phyloP scores from a whole-genome alignment of 2,329 filamentous ascomycete genomes.

The Aspergillus sp. region DNA sequence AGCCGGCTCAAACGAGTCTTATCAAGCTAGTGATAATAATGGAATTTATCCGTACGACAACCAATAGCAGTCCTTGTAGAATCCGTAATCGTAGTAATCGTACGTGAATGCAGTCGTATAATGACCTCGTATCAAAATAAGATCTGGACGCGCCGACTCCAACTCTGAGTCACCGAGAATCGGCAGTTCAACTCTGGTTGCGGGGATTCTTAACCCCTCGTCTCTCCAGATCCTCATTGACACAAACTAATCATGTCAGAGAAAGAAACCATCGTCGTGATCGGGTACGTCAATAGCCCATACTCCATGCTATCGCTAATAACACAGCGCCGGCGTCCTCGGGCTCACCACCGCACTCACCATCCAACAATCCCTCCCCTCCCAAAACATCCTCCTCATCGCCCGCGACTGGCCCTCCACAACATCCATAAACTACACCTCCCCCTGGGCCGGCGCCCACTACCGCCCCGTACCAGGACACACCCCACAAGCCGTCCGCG shows the following conservation, averaged over 20 bases:
- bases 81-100: neutral
- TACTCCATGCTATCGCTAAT: slow-evolving; percentile 1
- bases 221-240: neutral
- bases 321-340: slow-evolving; percentile 39
- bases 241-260: slow-evolving; percentile 20
- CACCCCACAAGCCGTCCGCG: slow-evolving; percentile 34
- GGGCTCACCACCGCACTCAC: slow-evolving; percentile 39
- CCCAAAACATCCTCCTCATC: slow-evolving; percentile 39
- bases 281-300: slow-evolving; percentile 27
- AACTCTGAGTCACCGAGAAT: neutral
- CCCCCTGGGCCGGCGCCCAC: slow-evolving; percentile 49
- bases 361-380: slow-evolving; percentile 31
- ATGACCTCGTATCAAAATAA: too few relatives aligned
- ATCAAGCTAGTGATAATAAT: too few relatives aligned
- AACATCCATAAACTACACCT: slow-evolving; percentile 47
- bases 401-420: slow-evolving; percentile 42
- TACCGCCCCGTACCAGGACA: slow-evolving; percentile 46
- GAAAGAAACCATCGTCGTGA: slow-evolving; percentile 37
- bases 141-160: too few relatives aligned
- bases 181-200: neutral
- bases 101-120: too few relatives aligned
- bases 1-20: too few relatives aligned
- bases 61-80: too few relatives aligned
- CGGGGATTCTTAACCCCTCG: slow-evolving; percentile 1
- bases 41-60: too few relatives aligned